Percentiles rank a stretch among this genome's conserved stretches.
Conservation (phyloP, 768 basidiomycete genomes). For the Trametes meyenii region DNA sequence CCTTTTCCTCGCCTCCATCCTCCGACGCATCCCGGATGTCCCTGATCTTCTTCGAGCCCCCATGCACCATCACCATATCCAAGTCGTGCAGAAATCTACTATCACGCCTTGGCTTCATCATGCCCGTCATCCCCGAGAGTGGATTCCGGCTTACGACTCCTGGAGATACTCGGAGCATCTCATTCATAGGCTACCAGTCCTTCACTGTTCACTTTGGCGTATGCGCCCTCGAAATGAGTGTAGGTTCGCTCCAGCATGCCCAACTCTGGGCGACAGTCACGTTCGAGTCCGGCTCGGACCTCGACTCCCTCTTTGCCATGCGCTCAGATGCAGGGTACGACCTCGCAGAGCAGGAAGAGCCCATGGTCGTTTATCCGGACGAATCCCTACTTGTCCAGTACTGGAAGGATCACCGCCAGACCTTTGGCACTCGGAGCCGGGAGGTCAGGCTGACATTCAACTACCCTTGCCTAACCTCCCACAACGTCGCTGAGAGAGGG, state of each 20-base stretch:
- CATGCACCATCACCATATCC: constrained; percentile 11
- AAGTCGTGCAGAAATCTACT: background rate
- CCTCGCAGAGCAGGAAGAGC: background rate
- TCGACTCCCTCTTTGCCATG: background rate
- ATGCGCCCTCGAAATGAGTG: background rate
- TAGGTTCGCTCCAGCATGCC: background rate
- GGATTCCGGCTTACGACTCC: constrained; percentile 11
- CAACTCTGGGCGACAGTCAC: constrained; percentile 18
- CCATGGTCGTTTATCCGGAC: constrained; percentile 1
- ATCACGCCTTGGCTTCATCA: constrained; percentile 5
- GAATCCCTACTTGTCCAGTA: constrained; percentile 17
- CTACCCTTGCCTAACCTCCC: background rate
- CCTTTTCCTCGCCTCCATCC: background rate
- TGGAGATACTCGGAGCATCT: constrained; percentile 9
- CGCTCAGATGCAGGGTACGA: background rate
- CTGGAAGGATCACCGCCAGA: constrained; percentile 7
- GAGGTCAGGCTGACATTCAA: constrained; percentile 15
- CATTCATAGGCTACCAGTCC: constrained; percentile 10
- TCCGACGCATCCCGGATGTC: constrained; percentile 1
- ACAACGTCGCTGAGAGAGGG: background rate
- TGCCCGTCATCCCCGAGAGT: background rate
- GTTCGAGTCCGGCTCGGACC: constrained; percentile 10
- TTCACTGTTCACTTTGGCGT: constrained; percentile 19
- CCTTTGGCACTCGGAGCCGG: background rate
- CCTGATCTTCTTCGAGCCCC: constrained; percentile 20